These are phyloP conservation scores for Suillus subalutaceus DNA, from an alignment of 768 basidiomycete genomes.

Conservation along the genomic window DNA sequence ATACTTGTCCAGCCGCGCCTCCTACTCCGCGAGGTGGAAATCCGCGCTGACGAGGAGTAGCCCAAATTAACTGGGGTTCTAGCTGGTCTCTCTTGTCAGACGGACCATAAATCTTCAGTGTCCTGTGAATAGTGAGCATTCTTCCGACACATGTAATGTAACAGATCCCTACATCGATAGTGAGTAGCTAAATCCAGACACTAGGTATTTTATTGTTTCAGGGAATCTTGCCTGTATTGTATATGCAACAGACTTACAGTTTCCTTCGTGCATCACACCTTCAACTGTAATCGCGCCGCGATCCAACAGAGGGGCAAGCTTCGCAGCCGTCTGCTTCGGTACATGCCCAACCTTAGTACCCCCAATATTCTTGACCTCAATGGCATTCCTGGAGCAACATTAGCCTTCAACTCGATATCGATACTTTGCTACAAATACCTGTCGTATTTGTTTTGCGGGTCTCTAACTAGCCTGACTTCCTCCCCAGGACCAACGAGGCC, in stretches of 20 bases:
- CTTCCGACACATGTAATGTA: neutral
- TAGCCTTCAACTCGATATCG: neutral
- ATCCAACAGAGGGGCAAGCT: slow-evolving; percentile 77
- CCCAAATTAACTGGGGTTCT: slow-evolving; percentile 73
- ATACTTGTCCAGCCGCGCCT: slow-evolving; percentile 19
- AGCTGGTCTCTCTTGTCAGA: slow-evolving; percentile 59
- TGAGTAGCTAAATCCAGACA: slow-evolving; percentile 51
- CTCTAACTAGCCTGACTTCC: slow-evolving; percentile 66
- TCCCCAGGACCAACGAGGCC: slow-evolving; percentile 83
- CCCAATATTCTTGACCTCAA: slow-evolving; percentile 80
- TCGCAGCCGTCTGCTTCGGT: slow-evolving; percentile 56
- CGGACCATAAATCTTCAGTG: slow-evolving; percentile 71
- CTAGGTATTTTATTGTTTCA: slow-evolving; percentile 27
- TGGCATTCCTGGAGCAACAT: slow-evolving; percentile 58
- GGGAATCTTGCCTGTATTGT: neutral
- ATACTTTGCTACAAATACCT: slow-evolving; percentile 39
- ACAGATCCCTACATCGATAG: slow-evolving; percentile 58
- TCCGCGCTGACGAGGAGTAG: slow-evolving; percentile 68
- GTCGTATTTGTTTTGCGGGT: slow-evolving; percentile 73
- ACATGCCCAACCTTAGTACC: slow-evolving; percentile 81
- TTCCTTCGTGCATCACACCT: slow-evolving; percentile 68
- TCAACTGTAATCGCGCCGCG: slow-evolving; percentile 64
- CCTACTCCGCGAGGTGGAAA: slow-evolving; percentile 37
- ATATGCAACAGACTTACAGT: slow-evolving; percentile 43
- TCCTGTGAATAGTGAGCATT: slow-evolving; percentile 40